A percentile compares a stretch with the other conserved stretches of the same genome.
phyloP scores from a whole-genome alignment of 257 asterid species.

The Rhazya stricta region DNA sequence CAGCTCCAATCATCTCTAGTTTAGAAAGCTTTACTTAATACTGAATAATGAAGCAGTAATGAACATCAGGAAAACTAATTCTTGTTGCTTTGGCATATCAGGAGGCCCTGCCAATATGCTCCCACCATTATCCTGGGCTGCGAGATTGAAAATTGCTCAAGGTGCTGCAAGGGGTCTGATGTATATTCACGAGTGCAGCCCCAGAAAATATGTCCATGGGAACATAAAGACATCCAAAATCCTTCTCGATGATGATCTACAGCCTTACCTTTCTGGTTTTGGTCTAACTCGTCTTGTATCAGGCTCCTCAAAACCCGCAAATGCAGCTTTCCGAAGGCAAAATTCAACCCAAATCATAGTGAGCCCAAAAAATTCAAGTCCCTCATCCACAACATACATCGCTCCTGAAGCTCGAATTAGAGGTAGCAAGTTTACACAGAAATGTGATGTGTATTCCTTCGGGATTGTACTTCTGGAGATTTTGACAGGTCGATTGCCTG shows the following conservation, averaged over 20 bases:
- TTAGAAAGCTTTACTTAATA: background rate
- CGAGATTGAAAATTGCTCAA: slow-evolving; percentile 60
- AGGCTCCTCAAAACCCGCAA: slow-evolving; percentile 35
- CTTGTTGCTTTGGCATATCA: slow-evolving; percentile 21
- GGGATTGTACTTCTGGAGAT: slow-evolving; percentile 78
- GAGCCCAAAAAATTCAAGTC: slow-evolving; percentile 29
- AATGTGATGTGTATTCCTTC: slow-evolving; percentile 74
- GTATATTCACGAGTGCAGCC: slow-evolving; percentile 89
- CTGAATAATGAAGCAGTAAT: background rate
- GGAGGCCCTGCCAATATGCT: slow-evolving; percentile 62
- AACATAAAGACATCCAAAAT: slow-evolving; percentile 71
- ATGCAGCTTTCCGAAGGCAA: slow-evolving; percentile 35
- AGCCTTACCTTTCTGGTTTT: slow-evolving; percentile 71
- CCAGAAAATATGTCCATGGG: slow-evolving; percentile 68
- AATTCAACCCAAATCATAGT: slow-evolving; percentile 22
- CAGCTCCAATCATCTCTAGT: background rate
- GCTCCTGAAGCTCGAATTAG: slow-evolving; percentile 65
- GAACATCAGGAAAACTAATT: background rate
- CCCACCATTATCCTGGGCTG: slow-evolving; percentile 65
- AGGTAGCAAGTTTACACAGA: slow-evolving; percentile 55
- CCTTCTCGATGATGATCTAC: slow-evolving; percentile 79
- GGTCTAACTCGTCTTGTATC: slow-evolving; percentile 66
- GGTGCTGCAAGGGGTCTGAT: slow-evolving; percentile 58
- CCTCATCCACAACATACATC: slow-evolving; percentile 31
- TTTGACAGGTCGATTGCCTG: slow-evolving; percentile 62